Conservation (phyloP, 2,329 filamentous ascomycete species). For the Aspergillus sojae region DNA sequence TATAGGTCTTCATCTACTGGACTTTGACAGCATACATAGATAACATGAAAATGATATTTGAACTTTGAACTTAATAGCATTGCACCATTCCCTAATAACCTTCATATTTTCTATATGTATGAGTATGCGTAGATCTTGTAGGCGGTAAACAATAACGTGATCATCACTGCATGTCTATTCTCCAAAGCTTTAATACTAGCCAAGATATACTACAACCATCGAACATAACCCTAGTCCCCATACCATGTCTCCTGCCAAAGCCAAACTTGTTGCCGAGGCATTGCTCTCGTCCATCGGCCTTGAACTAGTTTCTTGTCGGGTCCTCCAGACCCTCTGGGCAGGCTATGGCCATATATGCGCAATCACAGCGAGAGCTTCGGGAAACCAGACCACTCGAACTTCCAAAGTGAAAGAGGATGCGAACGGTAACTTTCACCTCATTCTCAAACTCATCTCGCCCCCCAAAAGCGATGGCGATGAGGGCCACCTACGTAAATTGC, state of each 20-base stretch:
- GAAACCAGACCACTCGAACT: slow-evolving; percentile 15
- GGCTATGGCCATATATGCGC: slow-evolving; percentile 59
- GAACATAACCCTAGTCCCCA: not conserved
- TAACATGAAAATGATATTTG: slow-evolving; percentile 6
- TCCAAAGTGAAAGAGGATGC: not conserved
- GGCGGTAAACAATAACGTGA: not conserved
- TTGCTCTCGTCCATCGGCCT: slow-evolving; percentile 12
- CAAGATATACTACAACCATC: not conserved
- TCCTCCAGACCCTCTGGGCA: slow-evolving; percentile 50
- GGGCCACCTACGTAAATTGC: slow-evolving; percentile 65
- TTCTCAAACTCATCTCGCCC: slow-evolving; percentile 64
- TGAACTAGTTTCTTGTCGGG: slow-evolving; percentile 30
- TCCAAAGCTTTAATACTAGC: not conserved
- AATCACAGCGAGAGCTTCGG: slow-evolving; percentile 47
- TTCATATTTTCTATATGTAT: not conserved
- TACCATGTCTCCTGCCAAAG: not conserved
- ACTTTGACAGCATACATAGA: not conserved
- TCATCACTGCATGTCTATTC: not conserved
- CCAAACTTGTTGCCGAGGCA: not conserved
- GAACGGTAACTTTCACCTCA: slow-evolving; percentile 36
- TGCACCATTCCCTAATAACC: not conserved
- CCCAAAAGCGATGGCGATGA: slow-evolving; percentile 52
- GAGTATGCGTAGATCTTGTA: not conserved
- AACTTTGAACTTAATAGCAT: not conserved
- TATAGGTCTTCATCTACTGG: not conserved